Conservation (phyloP, 441 rosid genomes). For the Croton laevigatus region DNA sequence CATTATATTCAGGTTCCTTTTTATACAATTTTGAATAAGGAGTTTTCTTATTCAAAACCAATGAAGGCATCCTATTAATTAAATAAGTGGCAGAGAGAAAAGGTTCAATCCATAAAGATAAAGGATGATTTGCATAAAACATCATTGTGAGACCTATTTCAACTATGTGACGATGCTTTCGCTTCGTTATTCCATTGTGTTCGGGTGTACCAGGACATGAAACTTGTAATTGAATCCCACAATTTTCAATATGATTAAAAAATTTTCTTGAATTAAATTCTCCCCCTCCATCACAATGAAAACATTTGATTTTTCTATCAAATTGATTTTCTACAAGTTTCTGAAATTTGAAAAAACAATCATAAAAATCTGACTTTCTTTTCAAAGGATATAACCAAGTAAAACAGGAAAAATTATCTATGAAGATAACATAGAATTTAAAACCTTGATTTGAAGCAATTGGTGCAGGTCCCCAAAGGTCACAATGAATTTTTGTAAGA, state of each 20-base stretch:
- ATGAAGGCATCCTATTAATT: neutral
- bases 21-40: neutral
- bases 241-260: neutral
- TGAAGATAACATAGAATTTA: neutral
- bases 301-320: neutral
- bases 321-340: neutral
- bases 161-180: too few species aligned
- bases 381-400: neutral
- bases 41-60: accelerated
- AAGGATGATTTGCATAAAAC: neutral
- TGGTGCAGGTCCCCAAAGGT: neutral
- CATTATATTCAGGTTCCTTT: neutral
- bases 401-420: neutral
- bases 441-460: neutral
- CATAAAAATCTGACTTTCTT: neutral
- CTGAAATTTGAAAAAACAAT: neutral
- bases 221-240: neutral
- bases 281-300: neutral
- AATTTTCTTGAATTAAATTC: neutral
- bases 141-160: too few species aligned
- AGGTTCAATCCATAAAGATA: neutral
- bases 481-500: neutral
- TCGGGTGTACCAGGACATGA: too few species aligned
- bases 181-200: too few species aligned
- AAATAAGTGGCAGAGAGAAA: neutral